Evolutionary conservation across 768 basidiomycete species (phyloP).

Genomic region (Hypholoma fasciculare): DNA sequence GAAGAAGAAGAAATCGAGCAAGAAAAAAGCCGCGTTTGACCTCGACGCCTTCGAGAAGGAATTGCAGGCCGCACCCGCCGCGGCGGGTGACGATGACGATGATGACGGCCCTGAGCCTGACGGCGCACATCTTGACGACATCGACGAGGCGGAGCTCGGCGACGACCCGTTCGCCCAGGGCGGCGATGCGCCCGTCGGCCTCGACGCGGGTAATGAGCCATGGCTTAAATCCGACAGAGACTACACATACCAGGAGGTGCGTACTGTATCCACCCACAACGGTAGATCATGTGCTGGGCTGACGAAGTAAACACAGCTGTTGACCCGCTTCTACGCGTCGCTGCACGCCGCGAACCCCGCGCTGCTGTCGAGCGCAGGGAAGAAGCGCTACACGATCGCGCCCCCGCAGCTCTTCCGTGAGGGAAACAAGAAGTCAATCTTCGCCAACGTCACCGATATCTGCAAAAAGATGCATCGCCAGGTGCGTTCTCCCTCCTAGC

Average conservation of each 20-base stretch:
- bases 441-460: constrained; percentile 95
- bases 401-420: constrained; percentile 94
- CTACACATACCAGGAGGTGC: constrained; percentile 92
- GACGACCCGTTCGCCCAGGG: constrained; percentile 81
- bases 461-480: constrained; percentile 98
- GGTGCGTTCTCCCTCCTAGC: too few relatives aligned
- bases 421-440: constrained; percentile 96
- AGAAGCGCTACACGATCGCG: constrained; percentile 96
- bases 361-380: constrained; percentile 74
- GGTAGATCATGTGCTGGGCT: neutral
- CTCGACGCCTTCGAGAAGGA: constrained; percentile 96
- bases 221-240: constrained; percentile 95
- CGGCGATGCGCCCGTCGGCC: constrained; percentile 51
- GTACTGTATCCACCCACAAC: constrained; percentile 16
- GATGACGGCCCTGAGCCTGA: constrained; percentile 54
- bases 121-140: constrained; percentile 62
- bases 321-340: constrained; percentile 88
- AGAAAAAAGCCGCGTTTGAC: constrained; percentile 89
- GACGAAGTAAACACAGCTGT: constrained; percentile 53
- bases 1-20: constrained; percentile 88
- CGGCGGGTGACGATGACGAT: constrained; percentile 46
- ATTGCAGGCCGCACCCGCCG: constrained; percentile 53
- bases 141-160: constrained; percentile 84
- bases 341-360: constrained; percentile 95
- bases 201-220: constrained; percentile 78